Evolutionary conservation across 1,284 basidiomycete genomes (phyloP).

Genomic region (Pseudozyma tsukubaensis): DNA sequence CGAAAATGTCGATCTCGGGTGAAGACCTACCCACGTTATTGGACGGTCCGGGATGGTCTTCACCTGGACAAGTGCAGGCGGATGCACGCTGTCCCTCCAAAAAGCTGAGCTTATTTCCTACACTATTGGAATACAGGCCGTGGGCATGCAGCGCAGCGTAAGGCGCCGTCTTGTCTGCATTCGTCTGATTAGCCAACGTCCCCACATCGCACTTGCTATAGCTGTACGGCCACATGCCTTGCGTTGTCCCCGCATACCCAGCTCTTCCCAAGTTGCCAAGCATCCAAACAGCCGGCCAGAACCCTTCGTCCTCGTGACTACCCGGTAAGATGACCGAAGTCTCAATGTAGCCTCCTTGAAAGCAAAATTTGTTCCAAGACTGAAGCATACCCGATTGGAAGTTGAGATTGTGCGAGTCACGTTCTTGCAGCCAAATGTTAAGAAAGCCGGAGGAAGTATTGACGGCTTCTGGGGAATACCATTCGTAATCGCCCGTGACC

Average conservation of each 20-base stretch:
- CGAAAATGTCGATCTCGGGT: conserved; percentile 68
- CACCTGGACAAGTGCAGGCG: conserved; percentile 56
- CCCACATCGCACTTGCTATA: conserved; percentile 65
- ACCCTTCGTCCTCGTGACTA: conserved; percentile 65
- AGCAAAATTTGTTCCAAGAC: conserved; percentile 65
- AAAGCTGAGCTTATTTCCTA: conserved; percentile 22
- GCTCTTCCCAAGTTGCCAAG: conserved; percentile 58
- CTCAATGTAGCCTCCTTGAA: conserved; percentile 62
- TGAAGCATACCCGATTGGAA: conserved; percentile 63
- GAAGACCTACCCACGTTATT: conserved; percentile 50
- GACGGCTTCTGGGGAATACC: conserved; percentile 63
- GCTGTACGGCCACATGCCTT: conserved; percentile 68
- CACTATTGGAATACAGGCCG: conserved; percentile 12
- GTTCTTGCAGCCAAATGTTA: conserved; percentile 49
- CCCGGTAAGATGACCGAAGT: conserved; percentile 49
- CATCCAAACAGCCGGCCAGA: conserved; percentile 70
- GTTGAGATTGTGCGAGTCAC: conserved; percentile 55
- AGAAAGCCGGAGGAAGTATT: conserved; percentile 54
- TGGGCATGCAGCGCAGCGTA: conserved; percentile 25
- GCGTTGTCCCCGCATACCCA: conserved; percentile 63
- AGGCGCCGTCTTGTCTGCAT: conserved; percentile 38
- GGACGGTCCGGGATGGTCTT: conserved; percentile 52
- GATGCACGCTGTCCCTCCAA: conserved; percentile 49
- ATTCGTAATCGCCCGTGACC: conserved; percentile 60
- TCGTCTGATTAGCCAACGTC: conserved; percentile 59